Conservation (phyloP, 192 early-diverging fungal genomes). For the Geranomyces michiganensis region DNA sequence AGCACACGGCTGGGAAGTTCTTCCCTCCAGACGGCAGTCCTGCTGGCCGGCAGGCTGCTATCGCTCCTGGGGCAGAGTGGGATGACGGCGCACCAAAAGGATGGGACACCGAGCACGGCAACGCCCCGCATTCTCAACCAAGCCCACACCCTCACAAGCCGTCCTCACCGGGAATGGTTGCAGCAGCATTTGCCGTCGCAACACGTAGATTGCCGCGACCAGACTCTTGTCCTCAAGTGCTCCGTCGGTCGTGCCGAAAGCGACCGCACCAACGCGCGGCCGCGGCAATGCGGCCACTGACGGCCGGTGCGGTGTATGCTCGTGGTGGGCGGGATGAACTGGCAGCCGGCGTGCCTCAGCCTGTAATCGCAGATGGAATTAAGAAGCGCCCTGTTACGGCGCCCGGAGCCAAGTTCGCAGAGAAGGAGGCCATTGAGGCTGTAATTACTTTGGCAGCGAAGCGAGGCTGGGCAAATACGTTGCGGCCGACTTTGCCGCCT, state of each 20-base stretch:
- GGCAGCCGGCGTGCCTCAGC: neutral
- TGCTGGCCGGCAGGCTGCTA: neutral
- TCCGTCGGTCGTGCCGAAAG: neutral
- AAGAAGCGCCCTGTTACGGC: neutral
- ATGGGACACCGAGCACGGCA: slow-evolving; percentile 13
- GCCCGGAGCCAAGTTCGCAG: neutral
- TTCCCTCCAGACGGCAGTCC: slow-evolving; percentile 44
- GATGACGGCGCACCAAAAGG: slow-evolving; percentile 19
- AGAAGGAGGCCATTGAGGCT: neutral
- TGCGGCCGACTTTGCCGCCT: slow-evolving; percentile 13
- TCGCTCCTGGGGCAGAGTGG: neutral
- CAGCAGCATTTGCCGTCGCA: neutral
- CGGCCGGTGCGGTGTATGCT: slow-evolving; percentile 24
- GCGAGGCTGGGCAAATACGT: neutral
- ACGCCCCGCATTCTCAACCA: neutral
- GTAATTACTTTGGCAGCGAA: neutral
- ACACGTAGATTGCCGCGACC: neutral
- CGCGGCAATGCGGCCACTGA: slow-evolving; percentile 25
- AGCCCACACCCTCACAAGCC: too few relatives aligned
- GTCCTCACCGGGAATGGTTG: too few relatives aligned
- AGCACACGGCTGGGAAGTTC: slow-evolving; percentile 51
- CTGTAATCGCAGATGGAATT: neutral
- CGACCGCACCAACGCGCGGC: too few relatives aligned
- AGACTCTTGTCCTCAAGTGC: neutral
- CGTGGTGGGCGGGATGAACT: slow-evolving; percentile 5